Evolutionary conservation across 306 rosid genomes (phyloP), one percentile per base, ranked within the genome.

Genomic region (Gastrolobium bilobum): DNA sequence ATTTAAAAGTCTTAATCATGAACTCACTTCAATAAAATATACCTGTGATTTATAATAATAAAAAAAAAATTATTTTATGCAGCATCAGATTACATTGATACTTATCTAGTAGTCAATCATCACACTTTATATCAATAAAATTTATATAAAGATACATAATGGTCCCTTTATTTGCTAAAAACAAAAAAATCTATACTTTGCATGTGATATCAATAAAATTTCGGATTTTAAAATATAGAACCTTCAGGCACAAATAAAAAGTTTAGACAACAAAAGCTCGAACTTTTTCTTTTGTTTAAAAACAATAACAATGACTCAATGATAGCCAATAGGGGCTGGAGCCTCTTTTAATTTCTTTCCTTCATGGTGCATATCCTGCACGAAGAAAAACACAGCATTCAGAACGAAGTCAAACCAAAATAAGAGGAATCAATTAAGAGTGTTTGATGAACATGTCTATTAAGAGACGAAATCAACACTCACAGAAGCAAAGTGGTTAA

Each of bases 401-500:
- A 39, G 63, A 34, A 51, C 54, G 54, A 46, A 39, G 44, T 5
- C 15, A 51, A 56, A 81, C 7, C 5, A 51, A 54, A 46, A 0
- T 1, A 31, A 10, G 11, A 51, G 13, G 0, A 13, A 39, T 26
- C 20, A 64, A 51, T 26, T 0, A 9, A 33, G 3, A 20, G 5
- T 20, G 57, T 42, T 66, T 66, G 33, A 9, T 35, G 5, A 7
- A 14, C 2, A 0, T 48, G 42, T 48, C 4, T 1, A 35, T 61
- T 5, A 68, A 10, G 38, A 35, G 6, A 38, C 11, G 29, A 38
- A 51, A 42, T 10, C 4, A 51, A 58, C 3, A 87, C 91, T 88
- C 6, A 92, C 94, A 11, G 91, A 89, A 84, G 97, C 94, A 79
- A 90, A 90, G 87, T 92, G 97, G 73, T 92, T 92, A 44, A 92